Evolutionary conservation across 2,329 filamentous ascomycete genomes (phyloP), one percentile per base, ranked within the genome.

Genomic region (Fusarium avenaceum): DNA sequence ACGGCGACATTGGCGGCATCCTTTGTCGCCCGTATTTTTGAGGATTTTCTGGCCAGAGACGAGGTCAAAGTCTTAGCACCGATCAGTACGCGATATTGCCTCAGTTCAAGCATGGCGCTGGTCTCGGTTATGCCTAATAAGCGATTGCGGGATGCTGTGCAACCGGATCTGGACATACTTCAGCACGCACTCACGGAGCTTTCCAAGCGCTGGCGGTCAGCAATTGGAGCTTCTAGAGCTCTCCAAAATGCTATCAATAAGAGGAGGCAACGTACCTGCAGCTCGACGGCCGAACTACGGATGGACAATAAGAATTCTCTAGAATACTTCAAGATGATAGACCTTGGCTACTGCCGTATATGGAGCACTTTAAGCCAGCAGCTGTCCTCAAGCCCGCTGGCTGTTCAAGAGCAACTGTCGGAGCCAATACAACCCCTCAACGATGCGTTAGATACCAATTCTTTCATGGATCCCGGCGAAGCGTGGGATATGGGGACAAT

Each of bases 281-380:
- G 8, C 33, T 50, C 33, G 20, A 30, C 33, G 2, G 3, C 33
- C 4, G 24, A 11, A 30, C 4, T 40, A 11, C n/a, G 4, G 5
- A 40, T 50, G 24, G 47, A 50, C 13, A 20, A 17, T 22, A 10
- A 39, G 4, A 28, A 20, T 4, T 40, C 47, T 8, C 33, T 30
- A 5, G 47, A 50, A 13, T 50, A 50, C 47, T 50, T 50, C 47
- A 40, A 50, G 13, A 50, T 50, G 47, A 50, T 40, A 40, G 24
- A 50, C 7, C 47, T 40, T 9, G 7, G 33, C 9, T 50, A 50
- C 15, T 50, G 47, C 24, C 47, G 47, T 2, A 40, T 50, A 50
- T 50, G 47, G 47, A 17, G 9, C 6, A 40, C 47, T 9, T 8
- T 50, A 15, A 50, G 47, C 2, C 22, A 50, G n/a, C n/a, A 40